Evolutionary conservation across 306 rosid species (phyloP).

Genomic region (Adenanthera pavonina): DNA sequence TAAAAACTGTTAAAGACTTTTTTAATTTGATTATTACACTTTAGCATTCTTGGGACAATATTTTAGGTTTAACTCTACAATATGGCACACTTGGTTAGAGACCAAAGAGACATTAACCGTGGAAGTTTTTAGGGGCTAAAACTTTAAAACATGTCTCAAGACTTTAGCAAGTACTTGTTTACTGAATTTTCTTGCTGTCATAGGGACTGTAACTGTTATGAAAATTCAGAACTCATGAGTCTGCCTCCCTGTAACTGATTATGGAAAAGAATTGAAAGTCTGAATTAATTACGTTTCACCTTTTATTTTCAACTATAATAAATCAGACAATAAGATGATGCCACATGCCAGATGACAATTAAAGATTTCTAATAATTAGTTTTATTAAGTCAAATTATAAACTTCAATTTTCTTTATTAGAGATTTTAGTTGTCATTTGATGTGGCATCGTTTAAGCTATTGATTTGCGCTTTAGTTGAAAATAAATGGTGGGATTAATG

Average conservation of each 20-base stretch:
- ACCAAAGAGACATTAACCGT: constrained; percentile 52
- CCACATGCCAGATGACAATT: not conserved
- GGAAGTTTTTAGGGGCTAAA: constrained; percentile 47
- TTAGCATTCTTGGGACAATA: constrained; percentile 55
- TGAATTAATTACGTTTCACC: not conserved
- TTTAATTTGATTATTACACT: constrained; percentile 24
- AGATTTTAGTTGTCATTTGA: not conserved
- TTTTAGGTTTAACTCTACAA: constrained; percentile 72
- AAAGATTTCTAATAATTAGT: not conserved
- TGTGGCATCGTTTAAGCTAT: not conserved
- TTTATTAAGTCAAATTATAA: not conserved
- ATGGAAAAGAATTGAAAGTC: not conserved
- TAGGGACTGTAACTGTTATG: constrained; percentile 4
- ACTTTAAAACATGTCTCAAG: constrained; percentile 47
- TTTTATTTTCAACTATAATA: not conserved
- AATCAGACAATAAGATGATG: not conserved
- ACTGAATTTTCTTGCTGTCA: constrained; percentile 20
- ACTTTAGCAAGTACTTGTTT: constrained; percentile 43
- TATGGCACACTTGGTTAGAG: constrained; percentile 55
- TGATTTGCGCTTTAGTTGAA: not conserved
- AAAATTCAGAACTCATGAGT: not conserved
- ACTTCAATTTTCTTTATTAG: not conserved
- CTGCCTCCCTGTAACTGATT: not conserved
- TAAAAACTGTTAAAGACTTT: too few species aligned
- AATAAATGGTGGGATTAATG: too few species aligned